Evolutionary conservation across 108 stramenopile genomes (phyloP).

Genomic region (Skeletonema tropicum): DNA sequence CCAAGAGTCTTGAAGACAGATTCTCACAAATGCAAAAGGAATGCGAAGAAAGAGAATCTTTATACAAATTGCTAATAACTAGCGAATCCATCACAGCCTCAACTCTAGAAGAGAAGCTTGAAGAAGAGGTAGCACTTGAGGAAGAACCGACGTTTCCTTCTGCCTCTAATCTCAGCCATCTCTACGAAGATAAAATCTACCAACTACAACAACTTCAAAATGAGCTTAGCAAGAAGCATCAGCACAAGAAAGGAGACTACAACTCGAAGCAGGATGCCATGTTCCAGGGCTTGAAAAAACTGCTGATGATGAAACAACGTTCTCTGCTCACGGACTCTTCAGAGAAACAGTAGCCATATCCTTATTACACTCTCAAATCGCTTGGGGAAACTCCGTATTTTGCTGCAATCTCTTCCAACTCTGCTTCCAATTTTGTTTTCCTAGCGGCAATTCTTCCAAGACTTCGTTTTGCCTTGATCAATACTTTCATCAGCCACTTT

Average conservation of each 20-base stretch:
- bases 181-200: neutral
- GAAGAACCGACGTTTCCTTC: neutral
- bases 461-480: conserved; percentile 15
- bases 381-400: conserved; percentile 19
- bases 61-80: conserved; percentile 35
- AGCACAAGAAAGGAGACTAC: conserved; percentile 5
- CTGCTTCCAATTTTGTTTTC: conserved; percentile 28
- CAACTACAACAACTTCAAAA: neutral
- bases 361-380: conserved; percentile 1
- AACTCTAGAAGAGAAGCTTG: neutral
- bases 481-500: conserved; percentile 1
- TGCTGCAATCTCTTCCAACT: conserved; percentile 27
- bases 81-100: neutral
- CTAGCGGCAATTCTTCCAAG: conserved; percentile 9
- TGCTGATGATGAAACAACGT: neutral
- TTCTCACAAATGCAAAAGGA: conserved; percentile 54
- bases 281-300: neutral
- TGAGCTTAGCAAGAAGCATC: neutral
- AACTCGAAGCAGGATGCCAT: neutral
- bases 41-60: conserved; percentile 46
- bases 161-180: neutral
- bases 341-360: neutral
- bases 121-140: neutral
- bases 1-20: conserved; percentile 60
- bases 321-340: neutral